These are phyloP conservation scores for Podospora pseudopauciseta DNA, from an alignment of 495 filamentous ascomycete genomes.

Conservation along the genomic window DNA sequence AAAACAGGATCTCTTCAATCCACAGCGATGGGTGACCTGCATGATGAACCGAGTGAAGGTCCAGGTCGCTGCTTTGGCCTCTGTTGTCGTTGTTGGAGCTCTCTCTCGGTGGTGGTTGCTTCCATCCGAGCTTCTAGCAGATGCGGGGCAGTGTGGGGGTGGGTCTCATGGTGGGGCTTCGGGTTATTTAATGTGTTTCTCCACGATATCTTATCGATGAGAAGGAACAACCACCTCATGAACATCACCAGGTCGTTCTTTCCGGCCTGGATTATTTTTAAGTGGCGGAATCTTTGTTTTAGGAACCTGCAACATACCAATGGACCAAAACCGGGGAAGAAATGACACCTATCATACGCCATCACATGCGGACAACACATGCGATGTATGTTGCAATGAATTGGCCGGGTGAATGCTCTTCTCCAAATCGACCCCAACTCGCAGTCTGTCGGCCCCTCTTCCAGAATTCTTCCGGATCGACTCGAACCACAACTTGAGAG, in stretches of 20 bases:
- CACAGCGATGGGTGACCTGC: background rate
- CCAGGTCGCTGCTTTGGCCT: background rate
- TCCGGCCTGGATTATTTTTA: background rate
- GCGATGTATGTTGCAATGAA: background rate
- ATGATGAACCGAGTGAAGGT: background rate
- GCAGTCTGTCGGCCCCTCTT: conserved; percentile 11
- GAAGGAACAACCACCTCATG: background rate
- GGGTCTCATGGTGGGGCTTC: background rate
- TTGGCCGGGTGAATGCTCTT: background rate
- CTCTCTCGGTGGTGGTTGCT: background rate
- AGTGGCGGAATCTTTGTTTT: background rate
- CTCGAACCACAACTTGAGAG: background rate
- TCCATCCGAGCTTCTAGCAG: background rate
- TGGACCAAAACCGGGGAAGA: background rate
- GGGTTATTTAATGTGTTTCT: background rate
- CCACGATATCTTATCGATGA: background rate
- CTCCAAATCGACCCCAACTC: conserved; percentile 17
- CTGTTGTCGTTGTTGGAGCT: background rate
- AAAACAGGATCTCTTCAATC: background rate
- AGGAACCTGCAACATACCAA: background rate
- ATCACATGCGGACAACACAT: background rate
- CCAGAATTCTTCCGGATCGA: conserved; percentile 11
- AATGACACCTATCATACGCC: background rate
- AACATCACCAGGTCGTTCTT: background rate
- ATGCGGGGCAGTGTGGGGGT: background rate